Conservation (phyloP, 2,329 filamentous ascomycete species). For the Pyrenophora tritici-repentis region DNA sequence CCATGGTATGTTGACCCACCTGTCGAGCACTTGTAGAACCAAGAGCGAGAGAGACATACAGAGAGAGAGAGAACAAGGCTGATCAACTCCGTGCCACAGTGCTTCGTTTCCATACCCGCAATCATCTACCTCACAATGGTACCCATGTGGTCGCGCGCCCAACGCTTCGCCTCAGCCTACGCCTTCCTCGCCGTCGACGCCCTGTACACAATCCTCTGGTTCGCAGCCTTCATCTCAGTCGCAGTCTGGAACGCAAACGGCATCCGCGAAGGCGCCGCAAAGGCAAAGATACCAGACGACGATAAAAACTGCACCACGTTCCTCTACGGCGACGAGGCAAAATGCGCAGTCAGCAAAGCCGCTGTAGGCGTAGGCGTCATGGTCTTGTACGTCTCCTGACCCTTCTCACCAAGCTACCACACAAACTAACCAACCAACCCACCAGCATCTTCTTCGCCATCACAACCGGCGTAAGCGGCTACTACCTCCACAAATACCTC, state of each 20-base stretch:
- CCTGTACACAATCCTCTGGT: slow-evolving; percentile 61
- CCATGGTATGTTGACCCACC: slow-evolving; percentile 53
- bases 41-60: not conserved
- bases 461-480: slow-evolving; percentile 59
- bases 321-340: slow-evolving; percentile 58
- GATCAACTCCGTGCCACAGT: slow-evolving; percentile 48
- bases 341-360: slow-evolving; percentile 62
- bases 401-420: not conserved
- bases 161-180: slow-evolving; percentile 64
- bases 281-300: slow-evolving; percentile 46
- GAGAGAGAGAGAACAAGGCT: slow-evolving; percentile 14
- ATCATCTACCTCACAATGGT: slow-evolving; percentile 65
- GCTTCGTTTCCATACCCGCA: slow-evolving; percentile 63
- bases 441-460: slow-evolving; percentile 58
- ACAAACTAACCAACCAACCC: not conserved
- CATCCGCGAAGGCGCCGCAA: slow-evolving; percentile 55
- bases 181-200: slow-evolving; percentile 62
- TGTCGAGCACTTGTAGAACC: too few relatives aligned
- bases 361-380: slow-evolving; percentile 62
- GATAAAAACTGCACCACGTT: slow-evolving; percentile 60
- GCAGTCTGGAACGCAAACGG: slow-evolving; percentile 62
- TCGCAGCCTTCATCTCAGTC: slow-evolving; percentile 62
- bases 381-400: slow-evolving; percentile 55
- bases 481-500: slow-evolving; percentile 61
- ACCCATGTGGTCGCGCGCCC: slow-evolving; percentile 64